Base-by-base conservation (phyloP, 495 filamentous ascomycete species). In the Pseudomonodictys pantanalensis region DNA sequence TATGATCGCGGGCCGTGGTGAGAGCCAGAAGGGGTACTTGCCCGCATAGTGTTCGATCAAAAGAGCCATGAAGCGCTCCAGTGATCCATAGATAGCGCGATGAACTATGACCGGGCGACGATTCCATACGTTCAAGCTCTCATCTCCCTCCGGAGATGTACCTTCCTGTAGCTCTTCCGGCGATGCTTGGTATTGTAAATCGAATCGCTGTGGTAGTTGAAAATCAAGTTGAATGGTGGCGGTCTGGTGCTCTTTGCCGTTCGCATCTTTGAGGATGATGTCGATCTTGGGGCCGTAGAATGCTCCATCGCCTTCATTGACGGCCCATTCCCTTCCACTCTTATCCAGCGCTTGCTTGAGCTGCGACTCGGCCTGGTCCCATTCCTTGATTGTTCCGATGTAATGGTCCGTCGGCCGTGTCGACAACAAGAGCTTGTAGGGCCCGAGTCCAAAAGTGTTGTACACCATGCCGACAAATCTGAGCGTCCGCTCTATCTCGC, bases 281-380 rank as follows among this genome's bases (percentile, higher is more conserved):
- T 97, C 92, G 61, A 97, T 96, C 74, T 97, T 97, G 9, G 92
- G 92, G 0, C 92, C 92, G 71, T 96, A 97, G 68, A 97, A 97
- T 5, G 92, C 92, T 25, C 92, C 92, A 58, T 95, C 92, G 6
- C 90, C 90, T 60, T 84, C 79, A 60, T 88, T 91, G 49, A 91
- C 30, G 0, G 78, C 78, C 88, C 89, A 96, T 23, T 78, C 68
- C 44, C 81, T 78, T 2, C 84, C 83, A 23, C 81, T 88, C 9
- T 73, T 77, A 49, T 86, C 77, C 26, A 97, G 75, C 0, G 91
- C 88, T 44, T 81, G 69, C 49, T 79, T 85, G 46, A 97, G 75
- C 43, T 89, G 86, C 11, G 65, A 68, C 70, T 97, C 92, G 0
- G 92, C 92, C 58, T 79, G 79, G 18, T 90, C 81, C 92, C 92